Percentiles rank a stretch among this genome's conserved stretches.
Conservation (phyloP, 1,284 basidiomycete genomes). For the Moesziomyces sp. region DNA sequence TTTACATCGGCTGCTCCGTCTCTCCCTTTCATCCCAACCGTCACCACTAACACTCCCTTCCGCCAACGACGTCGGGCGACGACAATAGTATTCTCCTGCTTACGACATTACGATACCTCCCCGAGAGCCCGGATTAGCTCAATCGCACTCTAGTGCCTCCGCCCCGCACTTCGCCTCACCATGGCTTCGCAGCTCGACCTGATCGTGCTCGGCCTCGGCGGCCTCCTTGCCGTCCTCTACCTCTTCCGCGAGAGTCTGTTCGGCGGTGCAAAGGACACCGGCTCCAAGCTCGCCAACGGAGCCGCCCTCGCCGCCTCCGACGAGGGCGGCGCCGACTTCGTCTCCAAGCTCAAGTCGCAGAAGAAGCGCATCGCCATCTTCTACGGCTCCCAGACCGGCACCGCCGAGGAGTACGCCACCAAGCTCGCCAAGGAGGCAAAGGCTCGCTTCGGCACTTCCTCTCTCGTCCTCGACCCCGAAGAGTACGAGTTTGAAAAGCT, state of each 20-base stretch:
- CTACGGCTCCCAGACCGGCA: conserved; percentile 66
- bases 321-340: conserved; percentile 45
- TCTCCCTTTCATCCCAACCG: no score
- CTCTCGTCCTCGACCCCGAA: conserved; percentile 65
- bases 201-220: conserved; percentile 51
- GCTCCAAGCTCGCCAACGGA: conserved; percentile 54
- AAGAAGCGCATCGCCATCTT: conserved; percentile 67
- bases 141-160: no score
- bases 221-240: conserved; percentile 55
- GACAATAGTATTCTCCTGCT: no score
- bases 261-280: conserved; percentile 36
- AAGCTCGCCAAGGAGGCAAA: conserved; percentile 67
- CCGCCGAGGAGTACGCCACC: conserved; percentile 66
- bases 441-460: conserved; percentile 65
- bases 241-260: conserved; percentile 57
- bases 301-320: conserved; percentile 19
- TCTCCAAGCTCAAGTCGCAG: conserved; percentile 58
- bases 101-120: no score
- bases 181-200: conserved; percentile 53
- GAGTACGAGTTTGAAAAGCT: conserved; percentile 93
- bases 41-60: no score
- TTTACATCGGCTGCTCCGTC: no score
- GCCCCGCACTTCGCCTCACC: background rate
- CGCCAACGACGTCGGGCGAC: no score
- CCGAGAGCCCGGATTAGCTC: no score